Conservation (phyloP, 2,329 filamentous ascomycete species). For the Parafenestella ontariensis region DNA sequence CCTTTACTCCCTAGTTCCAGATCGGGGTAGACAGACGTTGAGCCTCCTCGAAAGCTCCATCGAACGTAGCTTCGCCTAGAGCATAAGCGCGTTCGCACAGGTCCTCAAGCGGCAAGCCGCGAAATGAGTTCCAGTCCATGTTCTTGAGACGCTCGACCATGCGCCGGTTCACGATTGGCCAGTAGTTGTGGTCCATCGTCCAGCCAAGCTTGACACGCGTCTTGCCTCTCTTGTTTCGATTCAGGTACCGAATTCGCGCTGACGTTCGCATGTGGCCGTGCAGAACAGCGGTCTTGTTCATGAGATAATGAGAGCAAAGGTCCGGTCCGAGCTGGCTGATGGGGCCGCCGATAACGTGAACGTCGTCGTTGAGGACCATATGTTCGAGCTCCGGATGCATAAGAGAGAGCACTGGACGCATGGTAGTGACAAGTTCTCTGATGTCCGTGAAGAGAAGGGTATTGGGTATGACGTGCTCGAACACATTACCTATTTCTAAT, state of each 20-base stretch:
- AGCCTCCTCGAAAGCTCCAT: background rate
- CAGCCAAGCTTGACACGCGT: background rate
- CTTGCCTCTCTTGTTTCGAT: background rate
- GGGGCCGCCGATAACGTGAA: too few species aligned
- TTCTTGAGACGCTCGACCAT: background rate
- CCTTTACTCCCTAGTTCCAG: background rate
- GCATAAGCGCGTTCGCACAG: too few species aligned
- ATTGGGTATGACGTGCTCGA: too few species aligned
- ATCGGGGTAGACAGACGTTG: background rate
- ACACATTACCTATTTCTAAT: too few species aligned
- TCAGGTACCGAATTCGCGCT: background rate
- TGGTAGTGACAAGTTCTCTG: background rate
- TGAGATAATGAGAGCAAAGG: too few species aligned
- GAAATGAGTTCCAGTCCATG: too few species aligned
- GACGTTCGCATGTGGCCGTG: background rate
- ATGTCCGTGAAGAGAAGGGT: background rate
- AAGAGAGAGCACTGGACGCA: background rate
- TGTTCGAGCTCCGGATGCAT: too few species aligned
- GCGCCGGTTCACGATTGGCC: background rate
- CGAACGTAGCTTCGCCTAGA: background rate
- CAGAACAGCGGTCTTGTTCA: too few species aligned
- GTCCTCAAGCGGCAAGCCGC: too few species aligned
- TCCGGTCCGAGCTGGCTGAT: too few species aligned
- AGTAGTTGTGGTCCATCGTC: background rate
- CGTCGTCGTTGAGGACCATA: too few species aligned